A percentile compares a stretch with the other conserved stretches of the same genome.
These are phyloP conservation scores for Naganishia liquefaciens DNA, from an alignment of 1,284 basidiomycete genomes.

Conservation along the genomic window DNA sequence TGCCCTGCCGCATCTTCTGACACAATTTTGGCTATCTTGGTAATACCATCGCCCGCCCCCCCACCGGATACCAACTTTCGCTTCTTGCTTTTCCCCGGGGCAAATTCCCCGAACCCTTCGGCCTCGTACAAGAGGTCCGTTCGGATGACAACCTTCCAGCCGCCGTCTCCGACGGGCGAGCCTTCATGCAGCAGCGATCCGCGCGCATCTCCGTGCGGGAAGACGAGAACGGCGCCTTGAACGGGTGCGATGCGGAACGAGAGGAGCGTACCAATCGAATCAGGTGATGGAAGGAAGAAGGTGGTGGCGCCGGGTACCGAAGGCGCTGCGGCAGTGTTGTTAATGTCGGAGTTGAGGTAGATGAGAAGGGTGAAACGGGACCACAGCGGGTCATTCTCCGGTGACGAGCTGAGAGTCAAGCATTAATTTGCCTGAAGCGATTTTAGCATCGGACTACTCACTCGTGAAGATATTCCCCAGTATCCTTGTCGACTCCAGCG, in stretches of 20 bases:
- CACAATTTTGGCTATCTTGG: conserved; percentile 32
- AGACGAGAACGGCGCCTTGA: conserved; percentile 59
- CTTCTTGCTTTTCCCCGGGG: conserved; percentile 41
- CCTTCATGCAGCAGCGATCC: conserved; percentile 54
- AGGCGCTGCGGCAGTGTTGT: conserved; percentile 34
- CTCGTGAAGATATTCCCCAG: conserved; percentile 61
- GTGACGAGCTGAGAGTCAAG: conserved; percentile 42
- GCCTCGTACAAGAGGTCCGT: conserved; percentile 55
- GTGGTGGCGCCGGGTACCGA: conserved; percentile 59
- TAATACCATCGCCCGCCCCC: conserved; percentile 22
- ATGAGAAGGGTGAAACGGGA: conserved; percentile 61
- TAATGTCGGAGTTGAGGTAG: conserved; percentile 58
- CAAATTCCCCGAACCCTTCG: conserved; percentile 51
- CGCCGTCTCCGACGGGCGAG: conserved; percentile 49
- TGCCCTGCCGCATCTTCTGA: conserved; percentile 1
- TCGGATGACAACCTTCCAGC: conserved; percentile 54
- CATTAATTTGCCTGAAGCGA: no score
- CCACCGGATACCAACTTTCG: conserved; percentile 26
- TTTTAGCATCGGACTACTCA: conserved; percentile 47
- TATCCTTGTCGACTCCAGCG: conserved; percentile 55
- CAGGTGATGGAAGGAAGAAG: conserved; percentile 58
- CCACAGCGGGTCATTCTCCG: conserved; percentile 51
- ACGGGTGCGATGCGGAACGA: conserved; percentile 50
- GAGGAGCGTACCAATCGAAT: conserved; percentile 30
- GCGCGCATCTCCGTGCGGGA: conserved; percentile 56